Base-by-base conservation (phyloP, 225 moss, liverwort and hornwort genomes). In the Sphagnum tenellum region DNA sequence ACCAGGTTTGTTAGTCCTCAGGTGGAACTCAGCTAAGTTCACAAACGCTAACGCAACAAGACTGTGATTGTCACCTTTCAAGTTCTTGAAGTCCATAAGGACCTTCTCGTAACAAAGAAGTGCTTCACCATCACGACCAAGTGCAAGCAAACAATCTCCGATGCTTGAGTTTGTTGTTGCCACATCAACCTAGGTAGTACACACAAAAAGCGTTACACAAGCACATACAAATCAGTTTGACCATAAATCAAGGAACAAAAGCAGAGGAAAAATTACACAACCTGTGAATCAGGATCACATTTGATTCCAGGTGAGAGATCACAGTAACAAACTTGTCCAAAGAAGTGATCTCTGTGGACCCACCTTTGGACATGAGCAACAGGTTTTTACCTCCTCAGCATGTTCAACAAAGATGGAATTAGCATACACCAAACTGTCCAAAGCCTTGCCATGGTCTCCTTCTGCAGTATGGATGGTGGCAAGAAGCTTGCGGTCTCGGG, bases 401-500 rank as follows among this genome's bases (percentile, higher is more conserved):
- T 68, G 71, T 60, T 74, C 72, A 66, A 83, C 79, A 46, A 70
- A 79, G 61, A 79, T 82, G 63, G 82, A 79, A 10, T 79, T 81
- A 29, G 86, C 79, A 12, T 79, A 79, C 44, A 89, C 86, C 11
- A 96, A 68, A 46, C 88, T 88, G 49, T 96, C 95, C 54, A 92
- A 68, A 12, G 95, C 89, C 44, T 76, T 67, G 62, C 68, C 64
- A 46, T 96, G 85, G 53, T 96, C 79, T 48, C 92, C 95, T 66
- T 86, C 88, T 3, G 89, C 88, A 68, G 89, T 92, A 77, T 78
- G 88, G 67, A 96, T 89, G 71, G 90, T 72, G 3, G 92, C 95
- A 83, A 96, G 74, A 57, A 96, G 75, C 47, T 89, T 83, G 63
- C 89, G 79, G 65, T 96, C 92, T 45, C 81, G 74, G 12, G 92